Evolutionary conservation across 176 grass and related monocot species (phyloP), one percentile per base, ranked within the genome.

Genomic region (Triticum timopheevii): DNA sequence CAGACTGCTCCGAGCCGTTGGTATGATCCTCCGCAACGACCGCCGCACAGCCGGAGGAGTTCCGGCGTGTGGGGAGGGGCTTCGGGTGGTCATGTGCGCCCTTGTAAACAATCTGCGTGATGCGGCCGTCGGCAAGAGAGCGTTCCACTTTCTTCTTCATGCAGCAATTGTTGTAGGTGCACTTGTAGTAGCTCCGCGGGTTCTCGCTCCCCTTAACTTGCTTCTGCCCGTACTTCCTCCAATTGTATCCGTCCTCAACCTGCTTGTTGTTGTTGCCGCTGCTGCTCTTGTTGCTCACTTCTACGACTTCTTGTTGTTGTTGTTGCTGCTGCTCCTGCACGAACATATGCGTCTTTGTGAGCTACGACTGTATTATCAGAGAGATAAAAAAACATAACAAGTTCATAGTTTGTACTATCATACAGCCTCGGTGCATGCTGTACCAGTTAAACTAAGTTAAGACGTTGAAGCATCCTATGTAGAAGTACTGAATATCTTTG

Each of bases 161-260:
- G 36, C 91, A 90, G 89, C 95, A 98, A 78, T 84, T 89, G n/a
- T 76, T 81, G 87, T 87, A 90, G 0, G 95, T 93, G 85, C 95
- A 98, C 92, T 98, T 98, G 91, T 95, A 98, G 81, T 98, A 98
- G 90, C 93, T 98, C 22, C 95, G 82, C n/a, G 95, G 95, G 80
- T 95, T 92, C 88, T 95, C 93, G 88, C 95, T 95, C 20, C 95
- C 95, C 63, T 98, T 98, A 38, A 98, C 95, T 88, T 95, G 93
- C 83, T 98, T 98, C 86, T 98, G 95, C 28, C 95, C 95, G 68
- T 98, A 98, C 88, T 98, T 98, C 61, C 95, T 91, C 95, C 95
- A 98, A 67, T 98, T 98, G 86, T 95, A 98, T 0, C 93, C 95
- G 30, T 98, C 93, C 63, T 98, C 93, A 4, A 91, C 82, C 82